Evolutionary conservation across 2,329 filamentous ascomycete genomes (phyloP), one percentile per base, ranked within the genome.

Genomic region (Trichoderma koningii): DNA sequence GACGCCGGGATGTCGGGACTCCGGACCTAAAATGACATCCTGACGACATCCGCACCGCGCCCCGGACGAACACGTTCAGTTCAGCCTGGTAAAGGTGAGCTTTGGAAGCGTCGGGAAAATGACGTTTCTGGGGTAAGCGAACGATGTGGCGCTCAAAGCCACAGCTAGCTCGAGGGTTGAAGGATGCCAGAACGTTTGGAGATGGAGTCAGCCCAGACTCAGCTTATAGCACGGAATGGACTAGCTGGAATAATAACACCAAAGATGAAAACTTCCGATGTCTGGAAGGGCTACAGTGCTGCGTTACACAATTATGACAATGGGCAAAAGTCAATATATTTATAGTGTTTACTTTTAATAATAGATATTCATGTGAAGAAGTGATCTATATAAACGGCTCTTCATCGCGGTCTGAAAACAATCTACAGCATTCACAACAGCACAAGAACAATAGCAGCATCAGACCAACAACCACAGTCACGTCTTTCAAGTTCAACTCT

Each of bases 331-430:
- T 50, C 45, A 60, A 50, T 50, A 23, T 52, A 42, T 30, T 19
- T 52, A 52, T 52, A 51, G 57, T 53, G 14, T 42, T 41, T 42
- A 26, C 17, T 9, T 23, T 15, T 42, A 41, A 15, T 26, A 26
- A 50, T 50, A 50, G 21, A 23, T 21, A 41, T n/a, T 23, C n/a
- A 42, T 21, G 52, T 23, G 19, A 63, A 34, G 7, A 55, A 38
- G 2, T 45, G 15, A 55, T 63, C 60, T 63, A 63, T 63, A 63
- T 63, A 63, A 63, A 55, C 50, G 47, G 42, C 60, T 55, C 50
- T 55, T 45, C n/a, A n/a, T n/a, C n/a, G n/a, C n/a, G n/a, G n/a
- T n/a, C n/a, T n/a, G n/a, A n/a, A n/a, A n/a, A n/a, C n/a, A n/a
- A n/a, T n/a, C n/a, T n/a, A n/a, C n/a, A n/a, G n/a, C n/a, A n/a